Conservation (phyloP, 768 basidiomycete species). For the Jaapia argillacea region DNA sequence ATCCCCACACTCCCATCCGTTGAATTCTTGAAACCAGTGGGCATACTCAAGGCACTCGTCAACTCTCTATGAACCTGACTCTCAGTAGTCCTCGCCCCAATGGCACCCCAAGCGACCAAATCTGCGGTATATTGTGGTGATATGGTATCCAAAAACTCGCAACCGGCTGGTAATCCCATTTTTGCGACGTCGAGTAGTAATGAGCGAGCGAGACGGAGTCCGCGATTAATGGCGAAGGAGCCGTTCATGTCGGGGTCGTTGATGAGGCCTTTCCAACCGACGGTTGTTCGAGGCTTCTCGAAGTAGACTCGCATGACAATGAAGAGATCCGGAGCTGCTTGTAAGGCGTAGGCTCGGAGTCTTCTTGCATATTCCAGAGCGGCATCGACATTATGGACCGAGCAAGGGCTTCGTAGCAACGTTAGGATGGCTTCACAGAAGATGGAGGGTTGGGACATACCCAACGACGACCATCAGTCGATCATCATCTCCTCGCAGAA, state of each 20-base stretch:
- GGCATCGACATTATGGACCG: constrained; percentile 82
- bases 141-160: constrained; percentile 86
- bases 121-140: constrained; percentile 90
- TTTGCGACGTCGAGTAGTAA: constrained; percentile 85
- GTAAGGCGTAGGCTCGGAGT: constrained; percentile 71
- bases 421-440: constrained; percentile 1
- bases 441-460: constrained; percentile 27
- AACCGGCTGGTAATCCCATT: constrained; percentile 88
- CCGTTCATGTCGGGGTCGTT: constrained; percentile 95
- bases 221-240: constrained; percentile 93
- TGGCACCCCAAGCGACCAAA: constrained; percentile 90
- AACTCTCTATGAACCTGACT: constrained; percentile 91
- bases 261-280: constrained; percentile 99
- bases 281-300: constrained; percentile 91
- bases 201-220: constrained; percentile 79
- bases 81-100: constrained; percentile 89
- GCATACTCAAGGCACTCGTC: constrained; percentile 82
- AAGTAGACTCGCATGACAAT: constrained; percentile 99
- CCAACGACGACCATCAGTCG: constrained; percentile 88
- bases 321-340: constrained; percentile 73
- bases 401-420: constrained; percentile 67
- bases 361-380: constrained; percentile 82
- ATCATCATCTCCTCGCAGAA: constrained; percentile 83
- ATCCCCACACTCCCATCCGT: constrained; percentile 90
- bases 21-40: constrained; percentile 97